Evolutionary conservation across 1,284 basidiomycete genomes (phyloP), one percentile per base, ranked within the genome.

Genomic region (Cryptococcus sp.): DNA sequence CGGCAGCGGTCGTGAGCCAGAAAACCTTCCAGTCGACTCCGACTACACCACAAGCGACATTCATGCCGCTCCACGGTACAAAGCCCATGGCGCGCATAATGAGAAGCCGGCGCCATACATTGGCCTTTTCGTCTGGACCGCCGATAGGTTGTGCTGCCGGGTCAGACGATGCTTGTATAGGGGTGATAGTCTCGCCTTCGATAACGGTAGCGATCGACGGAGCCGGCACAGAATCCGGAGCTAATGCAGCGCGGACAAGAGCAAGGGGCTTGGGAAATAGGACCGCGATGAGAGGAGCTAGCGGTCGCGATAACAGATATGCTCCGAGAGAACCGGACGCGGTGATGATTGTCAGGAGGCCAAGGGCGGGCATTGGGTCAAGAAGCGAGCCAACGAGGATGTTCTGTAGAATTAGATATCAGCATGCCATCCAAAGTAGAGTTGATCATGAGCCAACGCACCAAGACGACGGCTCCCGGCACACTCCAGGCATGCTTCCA

Each of bases 401-500:
- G 75, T 94, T 94, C 89, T 92, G 70, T 29, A 17, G 4, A 29
- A n/a, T 17, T 8, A 38, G 16, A 4, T 26, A 43, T 58, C 40
- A 58, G 51, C 26, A 22, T 22, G 19, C 25, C 2, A 3, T 11
- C 25, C 20, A 47, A 22, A 25, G 7, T 3, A 1, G 39, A 46
- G 7, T 45, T 34, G 47, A 50, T n/a, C n/a, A 47, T 40, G 29
- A 34, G 13, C 7, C 41, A 22, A 81, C 85, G 67, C 65, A 91
- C 89, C 85, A 92, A 87, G 55, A 94, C 83, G 53, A 93, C 91
- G 61, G 89, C 91, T 5, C 91, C 91, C 5, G 91, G 91, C 50
- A 95, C 85, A 59, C 90, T 93, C 91, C 91, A 95, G 7, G 91
- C 91, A 74, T 95, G 92, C 78, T 93, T 94, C 91, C 91, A 95